phyloP scores from a whole-genome alignment of 257 asterid genomes.

The Anisodus tanguticus region DNA sequence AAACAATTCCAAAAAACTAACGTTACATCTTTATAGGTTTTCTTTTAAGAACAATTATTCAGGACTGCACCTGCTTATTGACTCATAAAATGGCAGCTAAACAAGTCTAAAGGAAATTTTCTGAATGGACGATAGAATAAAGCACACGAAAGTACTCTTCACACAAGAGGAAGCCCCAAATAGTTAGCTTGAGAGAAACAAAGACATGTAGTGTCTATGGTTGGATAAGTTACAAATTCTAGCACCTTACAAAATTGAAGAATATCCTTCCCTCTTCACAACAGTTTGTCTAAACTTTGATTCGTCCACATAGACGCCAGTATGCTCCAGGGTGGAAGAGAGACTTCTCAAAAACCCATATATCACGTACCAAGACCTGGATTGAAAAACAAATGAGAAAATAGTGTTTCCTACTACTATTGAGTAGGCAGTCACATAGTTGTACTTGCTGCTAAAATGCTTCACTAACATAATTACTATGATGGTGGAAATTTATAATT shows the following conservation, averaged over 20 bases:
- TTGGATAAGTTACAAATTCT: slow-evolving; percentile 10
- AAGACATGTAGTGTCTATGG: background rate
- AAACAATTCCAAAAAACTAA: background rate
- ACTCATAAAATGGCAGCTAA: slow-evolving; percentile 1
- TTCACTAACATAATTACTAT: slow-evolving; percentile 10
- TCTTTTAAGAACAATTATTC: background rate
- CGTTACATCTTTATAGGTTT: background rate
- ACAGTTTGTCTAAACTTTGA: slow-evolving; percentile 49
- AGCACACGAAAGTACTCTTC: background rate
- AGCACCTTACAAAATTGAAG: slow-evolving; percentile 27
- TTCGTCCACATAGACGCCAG: slow-evolving; percentile 98
- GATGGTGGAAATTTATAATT: slow-evolving; percentile 5
- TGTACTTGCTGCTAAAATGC: background rate
- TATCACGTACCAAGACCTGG: slow-evolving; percentile 89
- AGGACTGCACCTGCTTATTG: slow-evolving; percentile 18
- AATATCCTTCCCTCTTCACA: slow-evolving; percentile 9
- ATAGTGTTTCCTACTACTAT: background rate
- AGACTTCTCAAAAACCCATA: slow-evolving; percentile 96
- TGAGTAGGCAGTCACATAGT: background rate
- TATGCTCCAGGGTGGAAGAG: slow-evolving; percentile 74
- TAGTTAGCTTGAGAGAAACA: slow-evolving; percentile 20
- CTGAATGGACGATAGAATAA: background rate
- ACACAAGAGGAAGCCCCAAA: background rate
- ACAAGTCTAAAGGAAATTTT: slow-evolving; percentile 6
- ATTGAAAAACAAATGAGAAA: slow-evolving; percentile 19